Evolutionary conservation across 805 yeast species (phyloP), one percentile per base, ranked within the genome.

Genomic region (Starmerella gropengiesseri): DNA sequence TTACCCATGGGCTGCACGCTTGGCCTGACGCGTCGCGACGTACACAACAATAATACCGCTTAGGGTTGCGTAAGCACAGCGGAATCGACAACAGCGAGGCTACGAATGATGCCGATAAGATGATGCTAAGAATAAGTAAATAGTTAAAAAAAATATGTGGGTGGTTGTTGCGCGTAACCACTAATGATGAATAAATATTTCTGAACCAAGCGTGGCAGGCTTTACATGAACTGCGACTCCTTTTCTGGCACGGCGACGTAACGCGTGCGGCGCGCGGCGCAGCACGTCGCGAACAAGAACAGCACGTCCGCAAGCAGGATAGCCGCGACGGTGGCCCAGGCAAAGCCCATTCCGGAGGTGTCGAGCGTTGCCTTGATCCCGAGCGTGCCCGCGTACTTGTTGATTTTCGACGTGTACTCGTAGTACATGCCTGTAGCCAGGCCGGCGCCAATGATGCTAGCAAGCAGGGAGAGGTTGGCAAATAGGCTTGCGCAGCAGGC

Each of bases 261-360:
- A 16, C 35, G 37, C 25, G 27, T 27, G 19, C 44, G 36, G 36
- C 56, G 44, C 1, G 63, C 50, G 34, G 71, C 70, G 53, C 71
- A 68, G 58, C 74, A 70, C 22, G 62, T 57, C 21, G 67, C 60
- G 37, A 67, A 49, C 43, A 60, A 47, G 71, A 71, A 69, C 41
- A 66, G 53, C 17, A 70, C 16, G n/a, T 60, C 49, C 12, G 73
- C 58, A 38, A 69, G 39, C 13, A 73, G 45, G 2, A 70, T 54
- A 6, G 75, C 74, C 13, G 60, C 78, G 2, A 68, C 71, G 1
- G 77, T 69, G 12, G 74, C 75, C 91, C 89, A 82, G 7, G 75
- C 62, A 35, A 78, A 60, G 2, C 75, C 85, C 41, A 74, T 70
- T 51, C 71, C 78, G 39, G 53, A 44, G 16, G 63, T 61, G 26